Evolutionary conservation across 2,329 filamentous ascomycete species (phyloP).

Genomic region (Sclerotinia trifoliorum): DNA sequence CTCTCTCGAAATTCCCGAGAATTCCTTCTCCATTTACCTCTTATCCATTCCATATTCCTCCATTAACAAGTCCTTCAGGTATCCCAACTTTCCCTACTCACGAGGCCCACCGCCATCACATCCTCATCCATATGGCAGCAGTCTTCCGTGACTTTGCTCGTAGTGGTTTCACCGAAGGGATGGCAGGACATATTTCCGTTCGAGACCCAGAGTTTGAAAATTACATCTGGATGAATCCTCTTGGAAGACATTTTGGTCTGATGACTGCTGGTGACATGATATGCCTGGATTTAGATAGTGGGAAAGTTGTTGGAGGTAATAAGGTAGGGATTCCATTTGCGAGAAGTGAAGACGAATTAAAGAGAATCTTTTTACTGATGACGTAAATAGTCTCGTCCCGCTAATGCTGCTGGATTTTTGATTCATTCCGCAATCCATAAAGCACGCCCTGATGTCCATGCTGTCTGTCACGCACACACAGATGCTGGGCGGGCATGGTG

Average conservation of each 20-base stretch:
- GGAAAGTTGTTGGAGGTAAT: conserved; percentile 64
- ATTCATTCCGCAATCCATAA: conserved; percentile 70
- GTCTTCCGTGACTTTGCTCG: conserved; percentile 68
- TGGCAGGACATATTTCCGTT: conserved; percentile 66
- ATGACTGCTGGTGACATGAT: conserved; percentile 67
- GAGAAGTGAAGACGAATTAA: too few species aligned
- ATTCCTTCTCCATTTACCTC: not conserved
- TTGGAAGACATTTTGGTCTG: conserved; percentile 64
- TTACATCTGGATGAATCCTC: conserved; percentile 68
- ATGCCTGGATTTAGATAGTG: conserved; percentile 57
- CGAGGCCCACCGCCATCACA: conserved; percentile 60
- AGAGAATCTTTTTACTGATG: not conserved
- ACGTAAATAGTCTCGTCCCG: conserved; percentile 46
- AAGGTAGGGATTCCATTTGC: conserved; percentile 34
- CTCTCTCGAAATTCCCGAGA: not conserved
- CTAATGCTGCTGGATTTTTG: conserved; percentile 66
- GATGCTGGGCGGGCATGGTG: conserved; percentile 52
- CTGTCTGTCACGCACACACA: conserved; percentile 69
- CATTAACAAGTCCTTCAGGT: conserved; percentile 40
- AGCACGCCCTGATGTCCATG: conserved; percentile 62
- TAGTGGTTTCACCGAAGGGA: conserved; percentile 66
- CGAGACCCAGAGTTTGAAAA: conserved; percentile 62
- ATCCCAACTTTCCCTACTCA: conserved; percentile 56
- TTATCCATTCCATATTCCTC: not conserved
- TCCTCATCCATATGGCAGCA: conserved; percentile 64